These are phyloP conservation scores for Bacidia gigantensis DNA, from an alignment of 495 filamentous ascomycete genomes.

Conservation along the genomic window DNA sequence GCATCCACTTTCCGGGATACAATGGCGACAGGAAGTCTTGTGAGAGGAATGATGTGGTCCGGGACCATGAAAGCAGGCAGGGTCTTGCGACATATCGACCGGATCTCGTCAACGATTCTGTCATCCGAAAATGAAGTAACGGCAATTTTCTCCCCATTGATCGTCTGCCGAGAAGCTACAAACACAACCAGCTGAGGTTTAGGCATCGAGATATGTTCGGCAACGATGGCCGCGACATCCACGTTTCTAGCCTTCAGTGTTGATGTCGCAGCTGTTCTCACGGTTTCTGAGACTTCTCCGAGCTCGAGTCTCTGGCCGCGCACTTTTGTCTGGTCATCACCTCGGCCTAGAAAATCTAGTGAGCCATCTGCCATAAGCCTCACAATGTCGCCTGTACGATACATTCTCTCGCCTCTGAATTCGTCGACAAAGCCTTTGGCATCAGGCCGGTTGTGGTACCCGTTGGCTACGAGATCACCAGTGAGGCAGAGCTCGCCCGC, in stretches of 20 bases:
- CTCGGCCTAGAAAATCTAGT: constrained; percentile 53
- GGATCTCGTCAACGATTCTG: constrained; percentile 19
- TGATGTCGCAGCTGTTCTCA: constrained; percentile 26
- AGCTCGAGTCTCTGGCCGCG: constrained; percentile 66
- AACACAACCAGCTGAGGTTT: constrained; percentile 33
- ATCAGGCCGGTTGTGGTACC: constrained; percentile 67
- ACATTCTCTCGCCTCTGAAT: constrained; percentile 30
- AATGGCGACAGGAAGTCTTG: constrained; percentile 27
- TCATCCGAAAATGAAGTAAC: neutral
- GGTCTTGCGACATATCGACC: constrained; percentile 26
- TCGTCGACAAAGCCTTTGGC: constrained; percentile 30
- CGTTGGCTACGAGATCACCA: constrained; percentile 73
- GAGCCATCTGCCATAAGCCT: constrained; percentile 33
- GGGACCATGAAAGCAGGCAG: constrained; percentile 44
- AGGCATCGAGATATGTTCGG: constrained; percentile 30
- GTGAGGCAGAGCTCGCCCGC: constrained; percentile 81
- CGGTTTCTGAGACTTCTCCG: constrained; percentile 52
- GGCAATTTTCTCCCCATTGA: neutral
- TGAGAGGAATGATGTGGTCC: constrained; percentile 33
- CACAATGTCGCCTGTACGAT: constrained; percentile 37
- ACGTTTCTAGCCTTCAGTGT: constrained; percentile 17
- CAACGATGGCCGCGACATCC: constrained; percentile 28
- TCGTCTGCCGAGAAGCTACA: constrained; percentile 11
- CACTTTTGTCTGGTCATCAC: constrained; percentile 70
- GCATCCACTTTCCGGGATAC: constrained; percentile 38